Evolutionary conservation across 2,329 filamentous ascomycete species (phyloP), one percentile per base, ranked within the genome.

Genomic region (Alternaria panax): DNA sequence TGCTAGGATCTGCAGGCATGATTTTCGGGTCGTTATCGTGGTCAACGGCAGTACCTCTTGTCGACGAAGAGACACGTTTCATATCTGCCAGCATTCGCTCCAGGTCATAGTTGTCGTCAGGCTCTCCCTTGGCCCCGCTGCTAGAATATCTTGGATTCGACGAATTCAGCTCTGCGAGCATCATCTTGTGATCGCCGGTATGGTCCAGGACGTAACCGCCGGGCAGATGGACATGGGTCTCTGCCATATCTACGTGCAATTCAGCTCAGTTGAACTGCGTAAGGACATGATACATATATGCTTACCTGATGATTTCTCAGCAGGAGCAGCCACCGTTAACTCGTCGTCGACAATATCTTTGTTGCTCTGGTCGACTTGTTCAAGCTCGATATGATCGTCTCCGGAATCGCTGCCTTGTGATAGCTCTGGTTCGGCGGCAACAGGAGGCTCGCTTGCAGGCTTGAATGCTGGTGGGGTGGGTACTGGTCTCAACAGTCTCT

Each of bases 161-260:
- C 6, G 27, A 43, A 24, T 59, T 30, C 16, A 60, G 30, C 14
- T 61, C 62, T 9, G 47, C 54, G 16, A 66, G 57, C 59, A 63
- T 53, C 24, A 40, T 43, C 48, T 51, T 47, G 5, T 48, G 32
- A 24, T 57, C 18, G 7, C 54, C 30, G 6, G 55, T 43, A 36
- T 12, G 4, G 18, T 57, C 22, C 16, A 27, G n/a, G 3, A 46
- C 45, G 32, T 45, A 12, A 16, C 22, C 36, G 34, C 47, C 50
- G 24, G 25, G 7, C 20, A 32, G 30, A 5, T 20, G 25, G 11
- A 40, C 11, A 24, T 54, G 16, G 47, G 24, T 22, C 11, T 9
- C 7, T 20, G 2, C 8, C 32, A 8, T 8, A 3, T 34, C 45
- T 48, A 25, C 5, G 9, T 25, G 20, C 3, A 1, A 24, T 8